phyloP scores from a whole-genome alignment of 768 basidiomycete genomes.

The Trametes cingulata region DNA sequence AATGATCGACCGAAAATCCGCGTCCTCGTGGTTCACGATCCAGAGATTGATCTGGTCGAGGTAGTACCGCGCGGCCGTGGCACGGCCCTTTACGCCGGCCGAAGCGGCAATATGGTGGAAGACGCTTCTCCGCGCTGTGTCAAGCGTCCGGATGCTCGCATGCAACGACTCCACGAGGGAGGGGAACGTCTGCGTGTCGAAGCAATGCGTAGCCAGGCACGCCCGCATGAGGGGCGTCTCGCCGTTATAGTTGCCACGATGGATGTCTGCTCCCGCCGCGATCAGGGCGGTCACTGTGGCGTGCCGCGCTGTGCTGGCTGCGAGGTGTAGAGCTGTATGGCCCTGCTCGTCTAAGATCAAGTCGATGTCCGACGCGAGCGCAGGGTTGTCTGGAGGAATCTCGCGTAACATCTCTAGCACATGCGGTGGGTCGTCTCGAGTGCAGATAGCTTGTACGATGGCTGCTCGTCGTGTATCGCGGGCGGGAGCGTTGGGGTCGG shows the following conservation, averaged over 20 bases:
- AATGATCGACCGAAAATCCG: constrained; percentile 76
- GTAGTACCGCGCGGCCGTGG: constrained; percentile 83
- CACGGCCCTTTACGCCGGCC: constrained; percentile 89
- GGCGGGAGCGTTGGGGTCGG: constrained; percentile 51
- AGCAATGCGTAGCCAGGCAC: constrained; percentile 84
- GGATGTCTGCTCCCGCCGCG: constrained; percentile 77
- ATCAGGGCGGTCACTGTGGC: constrained; percentile 71
- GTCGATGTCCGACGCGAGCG: constrained; percentile 59
- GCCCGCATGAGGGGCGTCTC: constrained; percentile 95
- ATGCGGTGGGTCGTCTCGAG: constrained; percentile 63
- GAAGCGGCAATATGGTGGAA: constrained; percentile 90
- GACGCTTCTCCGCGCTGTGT: constrained; percentile 81
- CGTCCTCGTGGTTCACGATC: constrained; percentile 76
- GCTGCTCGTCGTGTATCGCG: constrained; percentile 58
- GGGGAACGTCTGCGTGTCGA: constrained; percentile 75
- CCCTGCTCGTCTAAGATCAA: constrained; percentile 91
- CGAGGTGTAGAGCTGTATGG: constrained; percentile 92
- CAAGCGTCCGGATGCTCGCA: constrained; percentile 82
- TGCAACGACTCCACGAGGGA: constrained; percentile 63
- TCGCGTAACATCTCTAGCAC: constrained; percentile 69
- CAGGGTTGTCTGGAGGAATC: constrained; percentile 46
- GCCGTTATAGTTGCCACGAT: constrained; percentile 89
- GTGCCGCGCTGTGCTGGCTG: constrained; percentile 79
- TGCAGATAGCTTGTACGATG: constrained; percentile 65
- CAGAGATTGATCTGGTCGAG: constrained; percentile 86